Evolutionary conservation across 768 basidiomycete species (phyloP).

Genomic region (Scleroderma citrinum): DNA sequence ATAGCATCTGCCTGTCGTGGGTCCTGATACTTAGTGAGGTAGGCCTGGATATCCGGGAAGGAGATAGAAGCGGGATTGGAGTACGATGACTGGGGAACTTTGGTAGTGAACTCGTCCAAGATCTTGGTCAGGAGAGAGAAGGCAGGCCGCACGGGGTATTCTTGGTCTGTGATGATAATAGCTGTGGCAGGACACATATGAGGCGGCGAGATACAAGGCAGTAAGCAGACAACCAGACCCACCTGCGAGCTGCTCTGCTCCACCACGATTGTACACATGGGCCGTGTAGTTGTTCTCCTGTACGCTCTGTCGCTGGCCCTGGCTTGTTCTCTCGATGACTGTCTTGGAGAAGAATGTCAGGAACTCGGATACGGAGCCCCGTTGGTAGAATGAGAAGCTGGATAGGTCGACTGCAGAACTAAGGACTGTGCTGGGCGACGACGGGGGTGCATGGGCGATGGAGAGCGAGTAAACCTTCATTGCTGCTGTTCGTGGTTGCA

Average conservation of each 20-base stretch:
- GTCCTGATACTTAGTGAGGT: slow-evolving; percentile 92
- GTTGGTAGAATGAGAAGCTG: slow-evolving; percentile 92
- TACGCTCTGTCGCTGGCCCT: slow-evolving; percentile 88
- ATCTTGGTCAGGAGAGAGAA: slow-evolving; percentile 93
- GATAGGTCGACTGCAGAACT: slow-evolving; percentile 73
- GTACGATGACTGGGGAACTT: slow-evolving; percentile 70
- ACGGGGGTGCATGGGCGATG: slow-evolving; percentile 61
- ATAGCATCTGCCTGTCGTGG: slow-evolving; percentile 96
- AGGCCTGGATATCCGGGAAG: slow-evolving; percentile 71
- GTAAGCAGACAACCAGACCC: slow-evolving; percentile 16
- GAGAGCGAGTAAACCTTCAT: slow-evolving; percentile 88
- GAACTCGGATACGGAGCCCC: slow-evolving; percentile 83
- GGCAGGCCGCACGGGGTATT: slow-evolving; percentile 94
- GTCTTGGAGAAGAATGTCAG: slow-evolving; percentile 93
- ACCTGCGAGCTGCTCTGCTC: slow-evolving; percentile 84
- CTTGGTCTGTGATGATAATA: slow-evolving; percentile 89
- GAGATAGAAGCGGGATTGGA: slow-evolving; percentile 60
- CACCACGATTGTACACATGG: slow-evolving; percentile 88
- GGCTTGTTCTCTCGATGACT: slow-evolving; percentile 79
- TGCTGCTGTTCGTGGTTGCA: slow-evolving; percentile 6
- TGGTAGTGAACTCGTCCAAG: slow-evolving; percentile 84
- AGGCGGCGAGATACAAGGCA: slow-evolving; percentile 4
- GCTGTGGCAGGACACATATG: slow-evolving; percentile 37
- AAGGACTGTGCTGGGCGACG: slow-evolving; percentile 59
- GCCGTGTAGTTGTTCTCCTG: slow-evolving; percentile 92